Conservation (phyloP, 2,329 filamentous ascomycete species). For the Calonectria ilicicola region DNA sequence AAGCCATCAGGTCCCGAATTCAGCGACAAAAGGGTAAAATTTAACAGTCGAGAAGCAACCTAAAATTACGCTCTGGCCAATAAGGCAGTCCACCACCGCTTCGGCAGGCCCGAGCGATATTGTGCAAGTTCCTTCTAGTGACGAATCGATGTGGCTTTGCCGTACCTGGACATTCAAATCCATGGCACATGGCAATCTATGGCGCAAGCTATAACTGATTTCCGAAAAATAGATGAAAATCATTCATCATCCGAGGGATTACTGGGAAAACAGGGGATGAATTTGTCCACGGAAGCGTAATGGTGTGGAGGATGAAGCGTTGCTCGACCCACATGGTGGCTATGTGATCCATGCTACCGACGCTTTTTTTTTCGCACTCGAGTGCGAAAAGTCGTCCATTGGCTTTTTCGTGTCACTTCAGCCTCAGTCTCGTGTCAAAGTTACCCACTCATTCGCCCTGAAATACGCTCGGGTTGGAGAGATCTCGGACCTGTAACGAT, state of each 20-base stretch:
- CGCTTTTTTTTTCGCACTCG: constrained; percentile 1
- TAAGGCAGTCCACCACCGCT: too few relatives aligned
- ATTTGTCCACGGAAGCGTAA: not conserved
- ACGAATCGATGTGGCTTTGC: too few relatives aligned
- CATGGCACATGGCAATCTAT: too few relatives aligned
- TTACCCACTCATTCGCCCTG: not conserved
- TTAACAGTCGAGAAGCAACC: not conserved
- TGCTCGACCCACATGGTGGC: not conserved
- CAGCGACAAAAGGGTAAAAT: not conserved
- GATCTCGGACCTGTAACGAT: not conserved
- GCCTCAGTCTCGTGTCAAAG: not conserved
- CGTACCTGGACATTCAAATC: too few relatives aligned
- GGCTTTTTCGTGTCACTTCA: not conserved
- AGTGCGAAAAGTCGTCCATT: constrained; percentile 10
- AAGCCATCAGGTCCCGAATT: not conserved
- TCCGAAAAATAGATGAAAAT: not conserved
- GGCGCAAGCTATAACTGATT: too few relatives aligned
- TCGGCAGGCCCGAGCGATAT: not conserved
- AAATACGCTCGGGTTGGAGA: not conserved
- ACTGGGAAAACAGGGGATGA: not conserved
- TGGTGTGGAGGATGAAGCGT: not conserved
- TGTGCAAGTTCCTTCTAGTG: too few relatives aligned
- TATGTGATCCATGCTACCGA: not conserved
- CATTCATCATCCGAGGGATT: not conserved
- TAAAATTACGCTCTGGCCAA: not conserved